Percentiles rank a stretch among this genome's conserved stretches.
phyloP scores from a whole-genome alignment of 225 moss, liverwort and hornwort species.

The Anthoceros angustus region DNA sequence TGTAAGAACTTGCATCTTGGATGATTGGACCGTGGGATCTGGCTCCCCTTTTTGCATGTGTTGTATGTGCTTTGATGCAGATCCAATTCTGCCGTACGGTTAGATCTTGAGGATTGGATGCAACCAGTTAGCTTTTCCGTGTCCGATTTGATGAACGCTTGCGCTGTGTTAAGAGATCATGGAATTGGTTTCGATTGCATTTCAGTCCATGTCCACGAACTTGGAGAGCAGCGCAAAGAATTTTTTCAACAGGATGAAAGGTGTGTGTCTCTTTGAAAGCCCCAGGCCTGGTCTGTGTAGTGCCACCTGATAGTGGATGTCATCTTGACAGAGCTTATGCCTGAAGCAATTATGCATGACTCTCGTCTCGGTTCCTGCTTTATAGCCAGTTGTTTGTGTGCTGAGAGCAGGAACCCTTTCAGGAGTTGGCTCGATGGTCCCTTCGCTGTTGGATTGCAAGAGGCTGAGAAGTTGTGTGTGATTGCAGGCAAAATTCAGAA shows the following conservation, averaged over 20 bases:
- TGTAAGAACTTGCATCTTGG: conserved; percentile 11
- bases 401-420: too few species aligned
- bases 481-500: conserved; percentile 60
- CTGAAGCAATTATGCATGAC: background rate
- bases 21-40: background rate
- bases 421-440: too few species aligned
- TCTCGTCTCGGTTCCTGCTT: too few species aligned
- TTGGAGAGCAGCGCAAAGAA: conserved; percentile 30
- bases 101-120: background rate
- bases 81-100: background rate
- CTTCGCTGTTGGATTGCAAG: too few species aligned
- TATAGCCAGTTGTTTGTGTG: too few species aligned
- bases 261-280: conserved; percentile 9
- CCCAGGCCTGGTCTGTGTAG: background rate
- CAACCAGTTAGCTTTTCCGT: background rate
- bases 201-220: conserved; percentile 40
- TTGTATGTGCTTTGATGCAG: background rate
- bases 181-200: conserved; percentile 7
- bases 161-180: background rate
- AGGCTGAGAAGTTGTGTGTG: background rate
- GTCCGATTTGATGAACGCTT: background rate
- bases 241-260: conserved; percentile 44
- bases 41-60: background rate
- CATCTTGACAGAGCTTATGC: background rate
- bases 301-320: background rate